Base-by-base conservation (phyloP, 441 rosid genomes). In the Populus hybrid region DNA sequence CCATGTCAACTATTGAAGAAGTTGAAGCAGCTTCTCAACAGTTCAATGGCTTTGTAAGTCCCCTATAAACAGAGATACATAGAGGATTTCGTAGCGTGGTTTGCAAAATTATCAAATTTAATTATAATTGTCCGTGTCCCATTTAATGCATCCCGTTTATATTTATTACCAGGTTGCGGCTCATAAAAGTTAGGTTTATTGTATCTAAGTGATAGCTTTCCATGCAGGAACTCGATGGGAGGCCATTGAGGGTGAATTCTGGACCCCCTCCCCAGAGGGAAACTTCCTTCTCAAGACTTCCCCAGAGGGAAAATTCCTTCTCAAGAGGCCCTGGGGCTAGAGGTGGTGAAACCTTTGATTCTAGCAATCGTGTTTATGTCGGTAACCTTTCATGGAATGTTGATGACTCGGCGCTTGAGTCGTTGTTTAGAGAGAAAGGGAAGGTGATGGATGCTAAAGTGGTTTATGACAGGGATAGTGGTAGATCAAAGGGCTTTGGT, bases 341-440 rank as follows among this genome's bases (percentile, higher is more conserved):
- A 33, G 84, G 76, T 1, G 81, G 85, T n/a, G 81, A 78, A 26
- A 36, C 79, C 42, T 80, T 64, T 78, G 88, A 81, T 69, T 53
- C 86, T 77, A 79, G 79, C 16, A 89, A 92, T 87, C 92, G 97
- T 70, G 74, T 93, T 24, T 89, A 90, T 40, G 98, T 95, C 7
- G 98, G 99, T 9, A 95, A 95, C 88, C 95, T 95, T 69, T 89
- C 98, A 6, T 94, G 99, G 99, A 91, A 86, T 74, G 97, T 95
- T 2, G 98, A 95, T 89, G 91, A 94, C 84, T 78, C 74, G 82
- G 93, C 94, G 24, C 95, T 95, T 4, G 94, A 90, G 85, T 84
- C 74, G 80, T 77, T 95, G 87, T 95, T 94, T 77, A 85, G 91
- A 38, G 97, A 89, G 85, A 92, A 90, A 76, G 97, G 99, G 14